Conservation (phyloP, 2,329 filamentous ascomycete genomes). For the Colletotrichum orchidophilum region DNA sequence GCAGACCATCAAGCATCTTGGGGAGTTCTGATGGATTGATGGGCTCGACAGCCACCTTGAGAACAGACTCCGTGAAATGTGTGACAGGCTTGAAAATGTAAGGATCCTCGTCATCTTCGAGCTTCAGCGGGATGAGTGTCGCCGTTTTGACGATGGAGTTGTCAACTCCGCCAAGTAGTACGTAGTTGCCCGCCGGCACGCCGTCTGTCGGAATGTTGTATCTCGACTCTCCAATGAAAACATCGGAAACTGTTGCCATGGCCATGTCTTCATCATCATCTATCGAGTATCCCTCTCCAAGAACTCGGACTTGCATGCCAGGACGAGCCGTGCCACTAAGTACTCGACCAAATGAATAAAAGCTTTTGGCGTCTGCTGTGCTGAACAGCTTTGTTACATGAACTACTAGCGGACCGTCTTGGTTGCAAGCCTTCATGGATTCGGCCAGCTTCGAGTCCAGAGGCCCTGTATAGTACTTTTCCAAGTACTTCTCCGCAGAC, state of each 20-base stretch:
- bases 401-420: constrained; percentile 90
- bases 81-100: constrained; percentile 94
- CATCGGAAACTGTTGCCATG: constrained; percentile 81
- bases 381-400: constrained; percentile 95
- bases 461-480: constrained; percentile 92
- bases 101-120: constrained; percentile 89
- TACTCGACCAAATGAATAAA: constrained; percentile 89
- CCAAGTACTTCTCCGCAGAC: constrained; percentile 78
- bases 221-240: constrained; percentile 90
- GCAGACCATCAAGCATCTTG: constrained; percentile 97
- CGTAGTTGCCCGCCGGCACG: constrained; percentile 92
- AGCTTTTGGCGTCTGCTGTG: constrained; percentile 87
- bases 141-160: constrained; percentile 99
- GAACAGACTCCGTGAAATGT: constrained; percentile 96
- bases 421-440: constrained; percentile 84
- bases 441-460: constrained; percentile 82
- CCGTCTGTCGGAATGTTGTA: constrained; percentile 94
- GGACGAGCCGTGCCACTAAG: constrained; percentile 90
- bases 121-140: constrained; percentile 82
- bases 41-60: constrained; percentile 97
- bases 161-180: constrained; percentile 90
- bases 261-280: constrained; percentile 99
- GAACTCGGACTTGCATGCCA: constrained; percentile 84
- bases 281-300: constrained; percentile 94
- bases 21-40: constrained; percentile 98